These are phyloP conservation scores for Mycena polygramma DNA, from an alignment of 768 basidiomycete genomes.

Conservation along the genomic window DNA sequence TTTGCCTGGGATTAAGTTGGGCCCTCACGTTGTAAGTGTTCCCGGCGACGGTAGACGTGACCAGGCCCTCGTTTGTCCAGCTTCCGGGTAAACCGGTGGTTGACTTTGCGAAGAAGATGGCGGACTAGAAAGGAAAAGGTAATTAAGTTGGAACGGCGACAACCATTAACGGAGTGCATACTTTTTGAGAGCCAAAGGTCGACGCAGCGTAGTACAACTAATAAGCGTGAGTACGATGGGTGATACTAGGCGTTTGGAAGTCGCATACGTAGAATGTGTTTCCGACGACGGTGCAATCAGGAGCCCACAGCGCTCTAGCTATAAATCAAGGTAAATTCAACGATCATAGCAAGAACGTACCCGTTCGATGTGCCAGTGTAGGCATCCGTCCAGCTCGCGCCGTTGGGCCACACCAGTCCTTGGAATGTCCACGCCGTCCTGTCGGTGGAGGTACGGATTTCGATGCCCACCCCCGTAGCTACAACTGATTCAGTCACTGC, in stretches of 20 bases:
- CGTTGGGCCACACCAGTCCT: constrained; percentile 64
- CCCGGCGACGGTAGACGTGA: constrained; percentile 56
- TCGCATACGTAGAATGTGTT: constrained; percentile 38
- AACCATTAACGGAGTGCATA: constrained; percentile 32
- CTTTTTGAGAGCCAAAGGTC: constrained; percentile 65
- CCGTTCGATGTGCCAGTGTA: constrained; percentile 64
- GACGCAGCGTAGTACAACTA: constrained; percentile 70
- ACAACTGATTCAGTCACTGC: neutral
- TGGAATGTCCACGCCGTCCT: constrained; percentile 59
- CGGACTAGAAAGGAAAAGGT: constrained; percentile 49
- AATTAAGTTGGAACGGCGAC: neutral
- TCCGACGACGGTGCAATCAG: constrained; percentile 46
- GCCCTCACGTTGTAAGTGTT: constrained; percentile 54
- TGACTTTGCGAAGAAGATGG: constrained; percentile 67
- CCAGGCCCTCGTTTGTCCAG: constrained; percentile 62
- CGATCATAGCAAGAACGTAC: constrained; percentile 37
- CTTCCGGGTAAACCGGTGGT: constrained; percentile 61
- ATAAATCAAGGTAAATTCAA: neutral
- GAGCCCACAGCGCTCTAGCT: constrained; percentile 44
- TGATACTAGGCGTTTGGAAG: constrained; percentile 46
- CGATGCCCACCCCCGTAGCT: constrained; percentile 62
- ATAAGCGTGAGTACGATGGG: constrained; percentile 20
- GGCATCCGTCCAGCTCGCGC: constrained; percentile 62
- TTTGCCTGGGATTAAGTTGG: constrained; percentile 26
- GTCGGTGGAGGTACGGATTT: constrained; percentile 64